phyloP scores from a whole-genome alignment of 2,329 filamentous ascomycete genomes.

The Penicillium sp. region DNA sequence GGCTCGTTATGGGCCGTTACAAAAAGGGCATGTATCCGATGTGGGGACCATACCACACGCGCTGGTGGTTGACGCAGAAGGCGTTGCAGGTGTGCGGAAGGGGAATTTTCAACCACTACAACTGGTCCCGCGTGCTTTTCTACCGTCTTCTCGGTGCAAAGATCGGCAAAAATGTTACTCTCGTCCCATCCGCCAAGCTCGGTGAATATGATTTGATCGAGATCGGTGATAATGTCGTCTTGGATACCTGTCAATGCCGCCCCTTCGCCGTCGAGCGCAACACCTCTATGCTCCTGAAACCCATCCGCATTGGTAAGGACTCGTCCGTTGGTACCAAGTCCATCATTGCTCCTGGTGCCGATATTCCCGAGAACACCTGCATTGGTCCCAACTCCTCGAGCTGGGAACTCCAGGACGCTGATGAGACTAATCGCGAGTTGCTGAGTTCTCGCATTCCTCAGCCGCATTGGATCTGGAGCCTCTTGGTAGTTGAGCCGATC shows the following conservation, averaged over 20 bases:
- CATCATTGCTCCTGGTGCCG: conserved; percentile 52
- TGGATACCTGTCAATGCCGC: conserved; percentile 50
- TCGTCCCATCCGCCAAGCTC: conserved; percentile 44
- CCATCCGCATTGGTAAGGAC: conserved; percentile 51
- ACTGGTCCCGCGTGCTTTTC: conserved; percentile 46
- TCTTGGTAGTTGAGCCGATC: conserved; percentile 47
- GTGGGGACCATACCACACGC: conserved; percentile 59
- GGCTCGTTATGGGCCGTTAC: conserved; percentile 56
- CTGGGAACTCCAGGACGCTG: conserved; percentile 49
- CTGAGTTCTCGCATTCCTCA: conserved; percentile 39
- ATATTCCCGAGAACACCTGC: conserved; percentile 50
- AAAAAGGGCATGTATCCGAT: conserved; percentile 57
- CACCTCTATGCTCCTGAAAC: conserved; percentile 57
- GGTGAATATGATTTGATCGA: conserved; percentile 60
- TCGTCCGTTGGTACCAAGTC: conserved; percentile 50
- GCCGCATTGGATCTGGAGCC: conserved; percentile 47
- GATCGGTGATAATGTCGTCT: conserved; percentile 50
- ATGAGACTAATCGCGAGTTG: conserved; percentile 51
- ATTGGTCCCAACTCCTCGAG: conserved; percentile 59
- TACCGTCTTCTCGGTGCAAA: conserved; percentile 54
- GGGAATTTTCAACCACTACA: conserved; percentile 27
- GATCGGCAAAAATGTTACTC: conserved; percentile 53
- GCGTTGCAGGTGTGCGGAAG: conserved; percentile 50
- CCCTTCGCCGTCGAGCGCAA: conserved; percentile 58
- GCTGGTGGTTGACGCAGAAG: conserved; percentile 61